Evolutionary conservation across 1,284 basidiomycete genomes (phyloP).

Genomic region (Pseudozyma sp.): DNA sequence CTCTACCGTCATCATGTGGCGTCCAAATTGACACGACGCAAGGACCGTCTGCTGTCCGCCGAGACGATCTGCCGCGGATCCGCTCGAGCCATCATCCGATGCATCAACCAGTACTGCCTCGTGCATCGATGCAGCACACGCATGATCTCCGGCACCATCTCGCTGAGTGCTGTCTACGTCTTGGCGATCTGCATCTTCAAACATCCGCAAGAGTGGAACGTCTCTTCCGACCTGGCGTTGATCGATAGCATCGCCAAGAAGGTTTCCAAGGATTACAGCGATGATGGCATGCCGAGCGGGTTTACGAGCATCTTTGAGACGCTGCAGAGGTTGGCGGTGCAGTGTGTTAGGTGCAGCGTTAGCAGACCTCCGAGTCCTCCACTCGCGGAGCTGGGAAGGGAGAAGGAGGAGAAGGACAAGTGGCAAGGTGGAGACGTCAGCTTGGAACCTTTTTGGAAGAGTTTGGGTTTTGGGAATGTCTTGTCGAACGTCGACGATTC

Average conservation of each 20-base stretch:
- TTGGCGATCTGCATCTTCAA: constrained; percentile 23
- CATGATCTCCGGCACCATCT: constrained; percentile 16
- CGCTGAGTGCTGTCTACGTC: constrained; percentile 15
- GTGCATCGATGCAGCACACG: constrained; percentile 8
- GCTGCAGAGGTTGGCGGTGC: constrained; percentile 9
- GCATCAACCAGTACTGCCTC: constrained; percentile 14
- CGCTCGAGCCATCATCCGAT: constrained; percentile 12
- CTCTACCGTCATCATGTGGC: constrained; percentile 15
- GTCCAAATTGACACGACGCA: constrained; percentile 5
- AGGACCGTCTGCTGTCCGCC: constrained; percentile 9
- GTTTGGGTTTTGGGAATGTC: constrained; percentile 8
- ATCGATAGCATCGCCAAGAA: constrained; percentile 18
- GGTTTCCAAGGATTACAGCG: constrained; percentile 1
- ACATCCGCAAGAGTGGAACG: constrained; percentile 15
- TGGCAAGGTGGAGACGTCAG: neutral
- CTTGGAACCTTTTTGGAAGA: constrained; percentile 14
- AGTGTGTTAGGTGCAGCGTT: constrained; percentile 5
- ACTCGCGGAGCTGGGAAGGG: neutral
- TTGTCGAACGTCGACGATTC: neutral
- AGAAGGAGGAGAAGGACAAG: neutral
- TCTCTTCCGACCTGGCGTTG: constrained; percentile 11
- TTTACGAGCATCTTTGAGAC: constrained; percentile 18
- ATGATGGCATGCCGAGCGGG: constrained; percentile 13
- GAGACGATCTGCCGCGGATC: constrained; percentile 15
- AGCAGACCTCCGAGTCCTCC: constrained; percentile 7